These are phyloP conservation scores for Solanum acaule DNA, from an alignment of 257 asterid genomes.

Conservation along the genomic window DNA sequence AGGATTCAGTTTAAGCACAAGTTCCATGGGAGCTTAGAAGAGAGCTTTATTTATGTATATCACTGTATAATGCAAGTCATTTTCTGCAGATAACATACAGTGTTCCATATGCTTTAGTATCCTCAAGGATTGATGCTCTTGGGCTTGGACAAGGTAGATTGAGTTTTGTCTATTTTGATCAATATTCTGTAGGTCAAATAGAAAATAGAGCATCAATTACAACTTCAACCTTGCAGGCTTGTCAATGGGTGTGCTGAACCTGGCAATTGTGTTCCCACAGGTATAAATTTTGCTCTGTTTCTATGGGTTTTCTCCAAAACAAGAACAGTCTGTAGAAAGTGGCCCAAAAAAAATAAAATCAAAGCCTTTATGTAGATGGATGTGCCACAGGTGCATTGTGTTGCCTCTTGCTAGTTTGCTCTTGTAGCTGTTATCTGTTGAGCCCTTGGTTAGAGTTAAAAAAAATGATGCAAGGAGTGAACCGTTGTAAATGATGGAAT, in stretches of 20 bases:
- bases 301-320: not conserved
- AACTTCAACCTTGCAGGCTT: conserved; percentile 46
- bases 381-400: not conserved
- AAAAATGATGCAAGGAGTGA: not conserved
- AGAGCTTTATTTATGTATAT: not conserved
- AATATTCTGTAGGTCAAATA: not conserved
- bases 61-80: not conserved
- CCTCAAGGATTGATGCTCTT: conserved; percentile 65
- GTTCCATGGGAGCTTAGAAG: not conserved
- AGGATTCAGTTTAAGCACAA: not conserved
- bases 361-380: not conserved
- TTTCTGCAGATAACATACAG: conserved; percentile 70
- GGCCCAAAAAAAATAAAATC: not conserved
- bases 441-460: not conserved
- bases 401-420: not conserved
- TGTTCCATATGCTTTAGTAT: conserved; percentile 84
- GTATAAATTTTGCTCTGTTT: conserved; percentile 18
- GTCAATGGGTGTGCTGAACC: conserved; percentile 82
- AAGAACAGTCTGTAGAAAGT: not conserved
- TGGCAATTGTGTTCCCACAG: conserved; percentile 88
- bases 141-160: conserved; percentile 87
- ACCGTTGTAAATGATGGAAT: not conserved
- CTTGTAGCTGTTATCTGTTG: not conserved
- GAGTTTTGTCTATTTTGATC: conserved; percentile 6
- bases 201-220: conserved; percentile 10